Evolutionary conservation across 768 basidiomycete genomes (phyloP).

Genomic region (Lentinula guzmanii): DNA sequence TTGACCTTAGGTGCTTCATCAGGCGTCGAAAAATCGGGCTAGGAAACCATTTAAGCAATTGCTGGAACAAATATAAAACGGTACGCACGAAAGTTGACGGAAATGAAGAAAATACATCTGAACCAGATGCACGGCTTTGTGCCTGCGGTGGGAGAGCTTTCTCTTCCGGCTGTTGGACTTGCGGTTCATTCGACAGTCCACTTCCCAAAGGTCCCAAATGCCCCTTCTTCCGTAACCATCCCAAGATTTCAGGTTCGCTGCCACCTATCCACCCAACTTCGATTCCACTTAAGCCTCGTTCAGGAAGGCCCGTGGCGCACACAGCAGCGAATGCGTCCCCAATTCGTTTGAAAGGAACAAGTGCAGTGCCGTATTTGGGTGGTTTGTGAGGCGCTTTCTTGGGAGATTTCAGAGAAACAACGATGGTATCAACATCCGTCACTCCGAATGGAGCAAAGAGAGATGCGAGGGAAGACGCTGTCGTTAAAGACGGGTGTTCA

Average conservation of each 20-base stretch:
- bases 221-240: constrained; percentile 69
- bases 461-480: constrained; percentile 36
- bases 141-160: constrained; percentile 24
- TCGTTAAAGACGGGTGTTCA: constrained; percentile 51
- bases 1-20: constrained; percentile 18
- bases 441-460: constrained; percentile 59
- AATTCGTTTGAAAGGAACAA: constrained; percentile 73
- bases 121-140: constrained; percentile 17
- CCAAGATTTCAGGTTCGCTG: constrained; percentile 66
- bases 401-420: constrained; percentile 58
- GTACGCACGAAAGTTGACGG: constrained; percentile 48
- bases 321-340: constrained; percentile 74
- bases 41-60: background rate
- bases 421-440: constrained; percentile 58
- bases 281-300: constrained; percentile 50
- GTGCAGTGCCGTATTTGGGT: constrained; percentile 64
- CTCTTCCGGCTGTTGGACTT: constrained; percentile 2
- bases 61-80: background rate
- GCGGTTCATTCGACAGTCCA: constrained; percentile 5
- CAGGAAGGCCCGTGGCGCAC: constrained; percentile 47
- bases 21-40: constrained; percentile 24
- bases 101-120: constrained; percentile 55
- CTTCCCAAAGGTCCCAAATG: constrained; percentile 36
- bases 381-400: constrained; percentile 50
- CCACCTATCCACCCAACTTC: constrained; percentile 73